Percentiles rank a stretch among this genome's conserved stretches.
These are phyloP conservation scores for Sapria himalayana DNA, from an alignment of 345 rosid genomes.

Conservation along the genomic window DNA sequence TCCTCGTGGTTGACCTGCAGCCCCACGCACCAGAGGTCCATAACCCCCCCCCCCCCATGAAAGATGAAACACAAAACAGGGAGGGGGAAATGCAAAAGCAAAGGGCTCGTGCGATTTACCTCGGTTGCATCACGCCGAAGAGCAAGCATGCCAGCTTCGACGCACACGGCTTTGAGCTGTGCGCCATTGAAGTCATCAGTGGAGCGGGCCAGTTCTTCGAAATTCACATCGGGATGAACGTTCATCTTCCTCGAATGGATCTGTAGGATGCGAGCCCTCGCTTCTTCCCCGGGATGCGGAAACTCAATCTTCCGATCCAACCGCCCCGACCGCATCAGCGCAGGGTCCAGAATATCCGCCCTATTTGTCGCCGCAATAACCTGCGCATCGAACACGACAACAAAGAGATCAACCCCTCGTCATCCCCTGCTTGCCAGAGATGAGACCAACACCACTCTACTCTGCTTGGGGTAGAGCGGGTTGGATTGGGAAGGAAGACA, in stretches of 20 bases:
- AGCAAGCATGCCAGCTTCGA: constrained; percentile 98
- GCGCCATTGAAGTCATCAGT: constrained; percentile 99
- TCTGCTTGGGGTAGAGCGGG: too few species aligned
- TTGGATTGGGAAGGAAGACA: too few species aligned
- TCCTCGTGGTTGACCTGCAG: constrained; percentile 90
- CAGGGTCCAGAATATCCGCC: constrained; percentile 97
- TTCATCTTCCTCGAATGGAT: constrained; percentile 99
- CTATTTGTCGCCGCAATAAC: constrained; percentile 98
- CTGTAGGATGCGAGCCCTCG: constrained; percentile 93
- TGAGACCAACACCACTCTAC: too few species aligned
- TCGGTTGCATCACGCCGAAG: constrained; percentile 98
- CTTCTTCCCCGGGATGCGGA: constrained; percentile 97
- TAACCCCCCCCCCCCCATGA: not conserved
- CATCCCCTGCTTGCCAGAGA: too few species aligned
- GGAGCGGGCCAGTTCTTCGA: constrained; percentile 95
- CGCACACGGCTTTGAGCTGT: constrained; percentile 93
- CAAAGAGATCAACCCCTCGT: not conserved
- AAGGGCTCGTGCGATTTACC: too few species aligned
- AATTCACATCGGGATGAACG: constrained; percentile 87
- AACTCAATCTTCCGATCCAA: constrained; percentile 98
- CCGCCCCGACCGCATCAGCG: constrained; percentile 97
- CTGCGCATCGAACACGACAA: constrained; percentile 21
- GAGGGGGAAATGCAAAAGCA: not conserved
- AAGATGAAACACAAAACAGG: not conserved
- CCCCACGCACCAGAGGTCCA: not conserved